Base-by-base conservation (phyloP, 768 basidiomycete genomes). In the Lentinula aciculospora region DNA sequence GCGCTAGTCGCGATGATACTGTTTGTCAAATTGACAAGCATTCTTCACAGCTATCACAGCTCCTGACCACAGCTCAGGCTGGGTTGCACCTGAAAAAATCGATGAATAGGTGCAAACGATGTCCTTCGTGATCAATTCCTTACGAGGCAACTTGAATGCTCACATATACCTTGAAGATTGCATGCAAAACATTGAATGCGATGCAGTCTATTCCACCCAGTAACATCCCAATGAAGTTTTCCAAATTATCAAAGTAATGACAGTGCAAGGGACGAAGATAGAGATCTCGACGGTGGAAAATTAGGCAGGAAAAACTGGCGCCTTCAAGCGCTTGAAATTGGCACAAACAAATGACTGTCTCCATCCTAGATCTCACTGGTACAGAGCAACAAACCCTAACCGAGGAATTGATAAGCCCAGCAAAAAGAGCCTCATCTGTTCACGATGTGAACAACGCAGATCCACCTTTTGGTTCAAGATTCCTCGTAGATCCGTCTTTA, bases 401-500 rank as follows among this genome's bases (percentile, higher is more conserved):
- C 8, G 32, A 34, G 32, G 32, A 34, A 2, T 13, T 13, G 32
- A 34, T 34, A 34, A 34, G 9, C 32, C 13, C 32, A 34, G 8
- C 28, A 34, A 53, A 53, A 37, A 36, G 4, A 36, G 25, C 36
- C 23, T 89, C 88, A 0, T 91, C 89, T 0, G 87, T 91, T 2
- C 83, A 84, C 65, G 80, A 87, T 62, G 69, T 84, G 60, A 64
- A 59, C 25, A 71, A 73, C 8, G 79, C 5, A 57, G 62, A 27
- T 48, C 61, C 28, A 3, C 60, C 36, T 31, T 61, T 45, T 62
- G 62, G 39, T 36, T 40, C 27, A 39, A 90, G 90, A 68, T 89
- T 89, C 67, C 77, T 92, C 37, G 85, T 80, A 45, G 75, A 85
- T 25, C 80, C 86, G 39, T 67, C 74, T n/a, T 82, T 91, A 62